Evolutionary conservation across 305 asterid species (phyloP), one percentile per base, ranked within the genome.

Genomic region (Fraxinus velutina): DNA sequence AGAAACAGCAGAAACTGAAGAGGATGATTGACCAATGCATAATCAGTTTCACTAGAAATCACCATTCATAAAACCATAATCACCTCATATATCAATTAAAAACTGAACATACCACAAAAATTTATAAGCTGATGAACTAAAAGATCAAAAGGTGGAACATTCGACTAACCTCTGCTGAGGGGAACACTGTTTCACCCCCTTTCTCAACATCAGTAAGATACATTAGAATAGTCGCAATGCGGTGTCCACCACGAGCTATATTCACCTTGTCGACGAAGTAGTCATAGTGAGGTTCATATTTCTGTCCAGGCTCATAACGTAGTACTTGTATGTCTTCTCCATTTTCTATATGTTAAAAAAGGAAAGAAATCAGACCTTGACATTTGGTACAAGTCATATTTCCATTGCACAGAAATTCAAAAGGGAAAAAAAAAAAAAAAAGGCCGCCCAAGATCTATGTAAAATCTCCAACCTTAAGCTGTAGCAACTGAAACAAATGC

Each of bases 141-240:
- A 74, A 75, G 73, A 21, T n/a, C 1, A 75, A 75, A 77, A 82
- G 39, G 66, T 72, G 37, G 79, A 79, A 77, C 17, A 44, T 34
- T 33, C 55, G 81, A 87, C 96, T 84, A 86, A 96, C 99, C 98
- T 93, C 97, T 6, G 99, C 98, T 4, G 90, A 80, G 12, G 98
- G 99, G 86, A 96, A 96, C 73, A 91, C 97, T 68, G 99, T 94
- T 91, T 96, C 99, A 64, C 98, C 99, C 66, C 99, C 99, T 87
- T 93, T 94, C 80, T 82, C 93, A 10, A 96, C 98, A 85, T 96
- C 97, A 30, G 89, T 82, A 19, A 96, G 98, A 88, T 96, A 96
- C 98, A 96, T 89, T 79, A 96, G 91, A 73, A 96, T 96, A 8
- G 99, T 96, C 34, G 97, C 99, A 79, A 90, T 29, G 15, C 99